These are phyloP conservation scores for Bacidia gigantensis DNA, from an alignment of 495 filamentous ascomycete species.

Conservation along the genomic window DNA sequence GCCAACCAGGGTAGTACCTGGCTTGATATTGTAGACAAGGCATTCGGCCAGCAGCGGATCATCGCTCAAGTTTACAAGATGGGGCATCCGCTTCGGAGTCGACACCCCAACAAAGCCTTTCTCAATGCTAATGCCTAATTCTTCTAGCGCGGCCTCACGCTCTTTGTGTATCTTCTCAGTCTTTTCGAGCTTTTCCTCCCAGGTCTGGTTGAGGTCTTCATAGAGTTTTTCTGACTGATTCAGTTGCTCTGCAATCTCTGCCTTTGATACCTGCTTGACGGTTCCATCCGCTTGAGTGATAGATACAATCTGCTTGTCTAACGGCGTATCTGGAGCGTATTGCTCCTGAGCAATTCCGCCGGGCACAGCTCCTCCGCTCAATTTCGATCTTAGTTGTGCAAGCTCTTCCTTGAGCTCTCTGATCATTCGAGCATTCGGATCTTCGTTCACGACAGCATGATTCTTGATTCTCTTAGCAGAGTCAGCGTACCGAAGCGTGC, in stretches of 20 bases:
- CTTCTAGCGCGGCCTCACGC: conserved; percentile 85
- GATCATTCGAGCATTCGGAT: conserved; percentile 98
- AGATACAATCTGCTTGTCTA: conserved; percentile 92
- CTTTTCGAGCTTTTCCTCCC: conserved; percentile 91
- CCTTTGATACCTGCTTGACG: conserved; percentile 92
- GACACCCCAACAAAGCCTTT: conserved; percentile 93
- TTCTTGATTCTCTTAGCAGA: conserved; percentile 99
- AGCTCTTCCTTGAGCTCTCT: conserved; percentile 94
- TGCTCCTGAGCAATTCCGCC: conserved; percentile 51
- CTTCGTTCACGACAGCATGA: conserved; percentile 97
- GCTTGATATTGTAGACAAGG: conserved; percentile 96
- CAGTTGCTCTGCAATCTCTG: conserved; percentile 93
- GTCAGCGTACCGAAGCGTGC: conserved; percentile 91
- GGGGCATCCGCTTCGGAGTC: conserved; percentile 97
- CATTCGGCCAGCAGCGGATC: conserved; percentile 93
- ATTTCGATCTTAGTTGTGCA: conserved; percentile 70
- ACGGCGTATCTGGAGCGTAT: conserved; percentile 79
- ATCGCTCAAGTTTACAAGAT: conserved; percentile 95
- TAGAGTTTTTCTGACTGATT: conserved; percentile 93
- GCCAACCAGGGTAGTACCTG: conserved; percentile 81
- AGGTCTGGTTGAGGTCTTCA: conserved; percentile 93
- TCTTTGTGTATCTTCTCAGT: conserved; percentile 97
- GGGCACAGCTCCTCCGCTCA: conserved; percentile 44
- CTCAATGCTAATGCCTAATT: conserved; percentile 96
- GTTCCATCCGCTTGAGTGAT: conserved; percentile 76